Percentiles rank a stretch among this genome's conserved stretches.
Conservation (phyloP, 768 basidiomycete genomes). For the Pleurotus salmoneostramineus region DNA sequence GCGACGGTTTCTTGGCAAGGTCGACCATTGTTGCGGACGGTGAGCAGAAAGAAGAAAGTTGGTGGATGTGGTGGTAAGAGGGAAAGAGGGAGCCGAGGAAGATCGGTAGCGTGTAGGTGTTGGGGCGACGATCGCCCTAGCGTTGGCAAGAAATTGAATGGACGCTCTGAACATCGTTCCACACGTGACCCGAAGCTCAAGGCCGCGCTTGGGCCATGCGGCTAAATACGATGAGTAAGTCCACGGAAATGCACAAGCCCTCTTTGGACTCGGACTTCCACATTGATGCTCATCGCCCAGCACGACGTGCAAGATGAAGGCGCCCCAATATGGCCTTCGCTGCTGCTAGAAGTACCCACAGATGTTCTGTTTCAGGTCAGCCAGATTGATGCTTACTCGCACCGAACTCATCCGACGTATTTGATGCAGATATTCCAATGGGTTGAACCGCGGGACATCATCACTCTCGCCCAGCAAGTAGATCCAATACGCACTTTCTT, state of each 20-base stretch:
- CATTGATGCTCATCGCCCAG: background rate
- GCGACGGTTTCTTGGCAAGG: too few relatives aligned
- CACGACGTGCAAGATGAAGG: background rate
- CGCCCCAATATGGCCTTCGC: background rate
- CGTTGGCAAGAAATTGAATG: background rate
- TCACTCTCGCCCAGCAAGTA: background rate
- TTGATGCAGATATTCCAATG: constrained; percentile 5
- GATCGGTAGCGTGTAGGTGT: too few relatives aligned
- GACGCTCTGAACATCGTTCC: background rate
- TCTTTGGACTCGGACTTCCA: background rate
- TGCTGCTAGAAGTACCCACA: constrained; percentile 1
- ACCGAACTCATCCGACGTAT: background rate
- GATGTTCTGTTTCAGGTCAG: constrained; percentile 1
- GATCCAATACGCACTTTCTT: background rate
- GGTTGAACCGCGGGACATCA: background rate
- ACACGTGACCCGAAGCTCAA: background rate
- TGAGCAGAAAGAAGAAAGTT: too few relatives aligned
- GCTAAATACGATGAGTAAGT: background rate
- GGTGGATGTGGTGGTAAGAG: too few relatives aligned
- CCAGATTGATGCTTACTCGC: background rate
- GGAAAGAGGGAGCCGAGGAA: too few relatives aligned
- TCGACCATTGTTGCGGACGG: too few relatives aligned
- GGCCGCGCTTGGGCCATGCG: too few relatives aligned
- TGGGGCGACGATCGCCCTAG: too few relatives aligned
- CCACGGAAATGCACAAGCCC: background rate